Conservation (phyloP, 768 basidiomycete species). For the Amyloporia xantha region DNA sequence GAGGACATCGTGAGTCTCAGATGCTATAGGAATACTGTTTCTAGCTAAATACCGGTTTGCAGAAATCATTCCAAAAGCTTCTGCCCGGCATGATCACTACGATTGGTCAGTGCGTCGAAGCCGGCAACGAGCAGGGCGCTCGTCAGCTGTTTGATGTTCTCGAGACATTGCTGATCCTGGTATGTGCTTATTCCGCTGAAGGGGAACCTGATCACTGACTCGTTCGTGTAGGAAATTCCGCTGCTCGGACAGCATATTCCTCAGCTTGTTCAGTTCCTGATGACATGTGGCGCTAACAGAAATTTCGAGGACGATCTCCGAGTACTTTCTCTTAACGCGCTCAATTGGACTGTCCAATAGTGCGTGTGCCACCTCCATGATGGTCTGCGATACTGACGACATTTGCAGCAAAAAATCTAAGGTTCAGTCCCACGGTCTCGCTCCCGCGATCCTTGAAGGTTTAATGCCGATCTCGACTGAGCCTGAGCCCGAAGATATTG, state of each 20-base stretch:
- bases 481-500: slow-evolving; percentile 87
- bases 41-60: not conserved
- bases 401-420: slow-evolving; percentile 86
- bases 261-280: slow-evolving; percentile 82
- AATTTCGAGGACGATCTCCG: slow-evolving; percentile 73
- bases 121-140: slow-evolving; percentile 72
- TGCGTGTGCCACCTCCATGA: slow-evolving; percentile 29
- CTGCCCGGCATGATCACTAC: slow-evolving; percentile 87
- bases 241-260: slow-evolving; percentile 84
- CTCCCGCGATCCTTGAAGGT: slow-evolving; percentile 79
- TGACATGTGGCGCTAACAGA: slow-evolving; percentile 75
- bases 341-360: slow-evolving; percentile 98
- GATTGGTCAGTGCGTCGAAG: slow-evolving; percentile 75
- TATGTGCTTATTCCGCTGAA: slow-evolving; percentile 29
- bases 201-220: not conserved
- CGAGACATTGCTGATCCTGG: slow-evolving; percentile 91
- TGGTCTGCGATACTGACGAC: slow-evolving; percentile 6
- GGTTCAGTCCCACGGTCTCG: slow-evolving; percentile 80
- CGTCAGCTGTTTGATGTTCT: slow-evolving; percentile 92
- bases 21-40: slow-evolving; percentile 5
- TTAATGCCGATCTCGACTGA: slow-evolving; percentile 94
- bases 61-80: slow-evolving; percentile 85
- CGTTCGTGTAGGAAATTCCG: slow-evolving; percentile 73
- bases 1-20: slow-evolving; percentile 72
- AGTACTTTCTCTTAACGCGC: slow-evolving; percentile 84